phyloP scores from a whole-genome alignment of 768 basidiomycete genomes.

The Omphalotus guepiniiformis region DNA sequence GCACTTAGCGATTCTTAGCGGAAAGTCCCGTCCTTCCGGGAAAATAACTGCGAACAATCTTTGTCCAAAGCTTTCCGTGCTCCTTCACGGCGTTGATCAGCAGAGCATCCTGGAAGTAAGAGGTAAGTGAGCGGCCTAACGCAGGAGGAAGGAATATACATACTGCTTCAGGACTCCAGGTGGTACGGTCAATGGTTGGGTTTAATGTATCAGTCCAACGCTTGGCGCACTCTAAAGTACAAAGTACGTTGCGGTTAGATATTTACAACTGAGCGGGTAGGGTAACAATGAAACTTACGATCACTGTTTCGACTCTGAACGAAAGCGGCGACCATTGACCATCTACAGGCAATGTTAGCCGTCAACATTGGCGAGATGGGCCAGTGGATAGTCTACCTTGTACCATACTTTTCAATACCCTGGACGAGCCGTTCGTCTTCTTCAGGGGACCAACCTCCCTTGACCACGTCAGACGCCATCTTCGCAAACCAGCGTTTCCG shows the following conservation, averaged over 20 bases:
- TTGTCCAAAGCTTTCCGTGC: constrained; percentile 58
- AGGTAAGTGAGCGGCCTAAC: constrained; percentile 6
- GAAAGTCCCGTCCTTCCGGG: constrained; percentile 56
- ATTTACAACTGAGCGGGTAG: constrained; percentile 1
- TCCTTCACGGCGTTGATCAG: constrained; percentile 49
- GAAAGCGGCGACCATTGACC: constrained; percentile 54
- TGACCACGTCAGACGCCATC: constrained; percentile 58
- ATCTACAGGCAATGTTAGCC: constrained; percentile 26
- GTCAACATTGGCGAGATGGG: background rate
- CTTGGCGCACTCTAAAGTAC: constrained; percentile 49
- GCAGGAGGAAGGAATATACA: constrained; percentile 12
- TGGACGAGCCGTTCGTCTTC: constrained; percentile 53
- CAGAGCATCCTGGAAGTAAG: constrained; percentile 39
- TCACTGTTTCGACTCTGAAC: constrained; percentile 56
- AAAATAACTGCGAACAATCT: constrained; percentile 58
- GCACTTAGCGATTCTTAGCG: constrained; percentile 50
- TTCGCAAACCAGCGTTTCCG: constrained; percentile 61
- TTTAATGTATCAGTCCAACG: constrained; percentile 60
- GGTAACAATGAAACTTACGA: constrained; percentile 39
- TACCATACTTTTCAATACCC: constrained; percentile 52
- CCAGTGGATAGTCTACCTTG: constrained; percentile 32
- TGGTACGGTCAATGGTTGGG: constrained; percentile 54
- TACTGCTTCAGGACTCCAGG: constrained; percentile 52
- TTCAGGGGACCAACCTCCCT: constrained; percentile 57
- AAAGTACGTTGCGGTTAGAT: constrained; percentile 18